Evolutionary conservation across 2,329 filamentous ascomycete genomes (phyloP).

Genomic region (Helminthosporium solani): DNA sequence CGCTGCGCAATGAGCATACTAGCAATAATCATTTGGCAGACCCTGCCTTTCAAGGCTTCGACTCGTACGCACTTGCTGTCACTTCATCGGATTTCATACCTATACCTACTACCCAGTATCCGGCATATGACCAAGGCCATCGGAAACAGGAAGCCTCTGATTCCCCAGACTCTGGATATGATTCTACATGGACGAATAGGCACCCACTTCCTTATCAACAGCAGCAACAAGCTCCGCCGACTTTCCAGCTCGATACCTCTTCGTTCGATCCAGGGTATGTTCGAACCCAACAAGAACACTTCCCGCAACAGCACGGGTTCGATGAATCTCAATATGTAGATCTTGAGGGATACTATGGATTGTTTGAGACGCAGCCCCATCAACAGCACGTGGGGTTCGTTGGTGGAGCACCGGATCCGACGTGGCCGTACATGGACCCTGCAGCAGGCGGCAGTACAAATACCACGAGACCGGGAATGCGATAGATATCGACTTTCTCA

Average conservation of each 20-base stretch:
- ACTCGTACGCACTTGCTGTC: slow-evolving; percentile 1
- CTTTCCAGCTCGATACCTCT: not conserved
- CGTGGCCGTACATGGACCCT: slow-evolving; percentile 6
- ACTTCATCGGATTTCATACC: slow-evolving; percentile 4
- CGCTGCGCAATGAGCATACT: not conserved
- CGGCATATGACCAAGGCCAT: not conserved
- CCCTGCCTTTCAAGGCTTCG: slow-evolving; percentile 5
- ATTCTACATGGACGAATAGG: slow-evolving; percentile 3
- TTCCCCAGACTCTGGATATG: slow-evolving; percentile 26
- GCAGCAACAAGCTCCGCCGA: not conserved
- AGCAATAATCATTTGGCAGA: not conserved
- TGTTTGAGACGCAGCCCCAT: slow-evolving; percentile 4
- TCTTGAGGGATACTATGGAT: slow-evolving; percentile 12
- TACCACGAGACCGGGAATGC: slow-evolving; percentile 1
- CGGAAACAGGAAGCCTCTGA: slow-evolving; percentile 3
- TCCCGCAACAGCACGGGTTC: not conserved
- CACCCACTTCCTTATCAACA: not conserved
- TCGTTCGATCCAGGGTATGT: not conserved
- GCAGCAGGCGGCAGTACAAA: not conserved
- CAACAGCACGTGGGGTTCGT: slow-evolving; percentile 1
- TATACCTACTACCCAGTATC: slow-evolving; percentile 1
- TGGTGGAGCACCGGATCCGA: slow-evolving; percentile 1
- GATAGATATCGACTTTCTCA: not conserved
- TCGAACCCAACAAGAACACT: not conserved
- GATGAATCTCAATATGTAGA: slow-evolving; percentile 7